Evolutionary conservation across 106 monocot species (phyloP).

Genomic region (Xerophyta viscosa): DNA sequence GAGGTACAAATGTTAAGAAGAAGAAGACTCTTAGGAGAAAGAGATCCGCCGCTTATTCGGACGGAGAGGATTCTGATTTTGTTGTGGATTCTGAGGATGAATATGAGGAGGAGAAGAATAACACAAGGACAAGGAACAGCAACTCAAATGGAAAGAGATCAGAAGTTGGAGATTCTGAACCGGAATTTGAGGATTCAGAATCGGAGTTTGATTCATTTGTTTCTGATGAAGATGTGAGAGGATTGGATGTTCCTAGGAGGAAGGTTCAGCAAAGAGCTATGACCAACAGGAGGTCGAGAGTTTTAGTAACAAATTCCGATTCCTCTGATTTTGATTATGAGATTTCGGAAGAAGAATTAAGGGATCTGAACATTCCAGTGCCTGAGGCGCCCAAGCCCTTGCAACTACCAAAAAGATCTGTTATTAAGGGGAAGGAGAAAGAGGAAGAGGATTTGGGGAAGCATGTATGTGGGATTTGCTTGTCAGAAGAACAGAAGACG

Average conservation of each 20-base stretch:
- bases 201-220: conserved; percentile 3
- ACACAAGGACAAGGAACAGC: neutral
- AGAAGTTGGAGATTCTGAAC: too few relatives aligned
- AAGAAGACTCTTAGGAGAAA: conserved; percentile 12
- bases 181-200: conserved; percentile 7
- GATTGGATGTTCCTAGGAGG: neutral
- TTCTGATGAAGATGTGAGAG: neutral
- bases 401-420: neutral
- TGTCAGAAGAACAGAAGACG: conserved; percentile 63
- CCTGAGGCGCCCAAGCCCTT: conserved; percentile 6
- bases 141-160: conserved; percentile 5
- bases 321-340: conserved; percentile 18
- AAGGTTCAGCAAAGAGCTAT: conserved; percentile 5
- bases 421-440: conserved; percentile 38
- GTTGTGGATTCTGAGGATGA: too few relatives aligned
- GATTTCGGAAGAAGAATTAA: conserved; percentile 29
- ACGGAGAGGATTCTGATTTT: too few relatives aligned
- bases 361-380: conserved; percentile 15
- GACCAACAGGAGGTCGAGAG: conserved; percentile 1
- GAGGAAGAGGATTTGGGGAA: conserved; percentile 31
- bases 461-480: conserved; percentile 69
- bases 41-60: conserved; percentile 24
- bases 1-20: neutral
- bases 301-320: conserved; percentile 13
- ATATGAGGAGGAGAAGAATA: conserved; percentile 27